A percentile compares a stretch with the other conserved stretches of the same genome.
Evolutionary conservation across 768 basidiomycete genomes (phyloP).

Genomic region (Kwoniella newhampshirensis): DNA sequence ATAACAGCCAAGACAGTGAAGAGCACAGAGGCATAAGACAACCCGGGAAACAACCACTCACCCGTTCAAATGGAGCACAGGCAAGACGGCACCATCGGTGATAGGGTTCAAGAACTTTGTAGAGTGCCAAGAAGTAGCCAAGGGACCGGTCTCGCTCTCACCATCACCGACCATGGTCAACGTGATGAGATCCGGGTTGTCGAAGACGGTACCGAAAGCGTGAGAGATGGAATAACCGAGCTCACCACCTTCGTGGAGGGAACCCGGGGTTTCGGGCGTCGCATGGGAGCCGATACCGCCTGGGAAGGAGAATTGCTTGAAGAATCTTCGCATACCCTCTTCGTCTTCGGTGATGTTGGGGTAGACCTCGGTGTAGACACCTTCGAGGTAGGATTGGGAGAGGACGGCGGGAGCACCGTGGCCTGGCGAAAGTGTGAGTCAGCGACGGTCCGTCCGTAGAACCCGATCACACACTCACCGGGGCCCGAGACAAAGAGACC

Average conservation of each 20-base stretch:
- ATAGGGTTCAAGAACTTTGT: conserved; percentile 87
- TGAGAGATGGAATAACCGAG: conserved; percentile 77
- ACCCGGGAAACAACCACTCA: too few relatives aligned
- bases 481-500: conserved; percentile 72
- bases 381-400: conserved; percentile 80
- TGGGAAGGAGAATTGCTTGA: conserved; percentile 74
- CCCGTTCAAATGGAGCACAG: conserved; percentile 90
- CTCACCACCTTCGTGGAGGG: conserved; percentile 85
- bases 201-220: conserved; percentile 84
- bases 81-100: conserved; percentile 84
- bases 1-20: not conserved
- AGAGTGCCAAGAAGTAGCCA: conserved; percentile 65
- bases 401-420: conserved; percentile 86
- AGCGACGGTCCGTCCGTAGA: not conserved
- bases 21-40: conserved; percentile 59
- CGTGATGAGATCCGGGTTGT: conserved; percentile 78
- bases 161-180: conserved; percentile 82
- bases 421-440: conserved; percentile 54
- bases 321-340: conserved; percentile 57
- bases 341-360: conserved; percentile 39
- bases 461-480: conserved; percentile 23
- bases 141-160: conserved; percentile 57
- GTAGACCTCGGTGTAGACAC: conserved; percentile 54
- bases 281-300: conserved; percentile 61
- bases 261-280: conserved; percentile 81